A percentile compares a stretch with the other conserved stretches of the same genome.
These are phyloP conservation scores for Boletus reticuloceps DNA, from an alignment of 768 basidiomycete genomes.

Conservation along the genomic window DNA sequence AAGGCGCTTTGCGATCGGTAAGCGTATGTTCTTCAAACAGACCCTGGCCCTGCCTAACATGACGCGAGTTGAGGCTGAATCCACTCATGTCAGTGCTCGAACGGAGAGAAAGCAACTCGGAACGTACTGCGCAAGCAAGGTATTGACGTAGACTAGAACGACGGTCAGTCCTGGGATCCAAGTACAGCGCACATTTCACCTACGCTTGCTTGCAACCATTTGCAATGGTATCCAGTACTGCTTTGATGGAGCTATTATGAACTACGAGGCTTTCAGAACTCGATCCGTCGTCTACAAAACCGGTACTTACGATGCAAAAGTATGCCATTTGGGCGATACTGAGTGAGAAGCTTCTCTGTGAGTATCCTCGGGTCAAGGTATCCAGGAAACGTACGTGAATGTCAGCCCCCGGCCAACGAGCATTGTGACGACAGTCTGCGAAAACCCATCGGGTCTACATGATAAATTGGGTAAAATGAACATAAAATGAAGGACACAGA, in stretches of 20 bases:
- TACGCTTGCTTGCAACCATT: too few species aligned
- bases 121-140: slow-evolving; percentile 16
- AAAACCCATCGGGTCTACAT: slow-evolving; percentile 10
- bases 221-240: too few species aligned
- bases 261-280: neutral
- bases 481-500: neutral
- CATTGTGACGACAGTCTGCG: neutral
- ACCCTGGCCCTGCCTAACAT: neutral
- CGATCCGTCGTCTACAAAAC: too few species aligned
- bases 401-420: slow-evolving; percentile 17
- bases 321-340: slow-evolving; percentile 16
- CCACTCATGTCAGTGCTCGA: neutral
- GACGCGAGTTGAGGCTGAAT: slow-evolving; percentile 26
- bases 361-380: neutral
- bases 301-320: neutral
- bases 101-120: neutral
- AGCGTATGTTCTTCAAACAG: slow-evolving; percentile 24
- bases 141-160: slow-evolving; percentile 29
- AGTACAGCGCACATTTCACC: too few species aligned
- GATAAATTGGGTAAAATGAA: neutral
- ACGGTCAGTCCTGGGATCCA: too few species aligned
- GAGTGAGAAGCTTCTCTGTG: neutral
- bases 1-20: neutral
- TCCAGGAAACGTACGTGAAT: slow-evolving; percentile 19
- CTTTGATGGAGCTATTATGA: too few species aligned